phyloP scores from a whole-genome alignment of 2,329 filamentous ascomycete species.

The Xylariales sp. region DNA sequence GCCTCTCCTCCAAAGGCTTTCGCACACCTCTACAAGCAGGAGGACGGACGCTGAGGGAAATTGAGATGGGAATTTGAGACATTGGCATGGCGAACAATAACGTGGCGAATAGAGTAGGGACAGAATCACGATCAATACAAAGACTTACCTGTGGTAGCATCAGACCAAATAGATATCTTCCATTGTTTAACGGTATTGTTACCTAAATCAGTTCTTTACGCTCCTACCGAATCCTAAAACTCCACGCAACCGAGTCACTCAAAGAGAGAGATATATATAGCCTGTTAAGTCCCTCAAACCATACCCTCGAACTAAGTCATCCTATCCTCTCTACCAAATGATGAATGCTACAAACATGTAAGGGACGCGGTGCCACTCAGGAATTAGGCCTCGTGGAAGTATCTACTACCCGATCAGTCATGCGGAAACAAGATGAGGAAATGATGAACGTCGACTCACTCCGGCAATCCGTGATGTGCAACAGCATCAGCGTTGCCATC shows the following conservation, averaged over 20 bases:
- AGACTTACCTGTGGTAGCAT: too few species aligned
- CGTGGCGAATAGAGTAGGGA: too few species aligned
- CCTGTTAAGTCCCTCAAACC: neutral
- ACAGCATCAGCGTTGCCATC: slow-evolving; percentile 19
- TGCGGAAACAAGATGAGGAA: neutral
- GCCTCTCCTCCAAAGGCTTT: too few species aligned
- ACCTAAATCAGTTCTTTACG: slow-evolving; percentile 1
- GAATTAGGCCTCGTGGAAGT: slow-evolving; percentile 8
- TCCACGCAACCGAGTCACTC: slow-evolving; percentile 3
- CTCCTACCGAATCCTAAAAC: neutral
- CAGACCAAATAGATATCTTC: too few species aligned
- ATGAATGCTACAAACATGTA: too few species aligned
- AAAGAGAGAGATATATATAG: neutral
- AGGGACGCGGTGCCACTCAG: too few species aligned
- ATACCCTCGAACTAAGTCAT: neutral
- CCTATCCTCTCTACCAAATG: neutral
- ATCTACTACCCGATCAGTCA: neutral
- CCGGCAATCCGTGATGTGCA: slow-evolving; percentile 21
- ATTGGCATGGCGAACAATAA: too few species aligned
- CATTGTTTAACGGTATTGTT: neutral
- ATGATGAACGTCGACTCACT: slow-evolving; percentile 17
- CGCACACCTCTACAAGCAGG: too few species aligned
- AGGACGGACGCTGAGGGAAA: too few species aligned
- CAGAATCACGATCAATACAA: too few species aligned
- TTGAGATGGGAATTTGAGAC: too few species aligned